Evolutionary conservation across 1,284 basidiomycete genomes (phyloP).

Genomic region (Grifola frondosa): DNA sequence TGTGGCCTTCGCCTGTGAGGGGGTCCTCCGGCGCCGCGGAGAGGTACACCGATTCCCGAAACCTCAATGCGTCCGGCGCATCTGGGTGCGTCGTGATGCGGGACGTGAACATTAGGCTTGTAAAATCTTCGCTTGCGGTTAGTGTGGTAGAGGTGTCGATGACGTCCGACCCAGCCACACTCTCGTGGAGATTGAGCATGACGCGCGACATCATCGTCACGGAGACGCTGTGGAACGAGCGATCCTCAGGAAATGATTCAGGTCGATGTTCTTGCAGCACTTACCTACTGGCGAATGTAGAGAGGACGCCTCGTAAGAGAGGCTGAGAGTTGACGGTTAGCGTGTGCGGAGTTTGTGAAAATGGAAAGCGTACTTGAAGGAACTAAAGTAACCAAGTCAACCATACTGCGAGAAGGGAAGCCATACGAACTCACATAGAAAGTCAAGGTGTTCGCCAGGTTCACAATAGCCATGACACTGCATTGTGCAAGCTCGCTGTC

Average conservation of each 20-base stretch:
- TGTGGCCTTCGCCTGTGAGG: slow-evolving; percentile 5
- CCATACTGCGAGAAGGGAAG: background rate
- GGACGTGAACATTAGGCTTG: slow-evolving; percentile 29
- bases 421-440: slow-evolving; percentile 32
- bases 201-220: slow-evolving; percentile 39
- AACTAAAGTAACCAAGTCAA: slow-evolving; percentile 4
- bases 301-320: slow-evolving; percentile 27
- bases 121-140: slow-evolving; percentile 19
- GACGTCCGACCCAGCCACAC: slow-evolving; percentile 8
- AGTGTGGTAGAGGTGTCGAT: slow-evolving; percentile 13
- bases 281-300: slow-evolving; percentile 30
- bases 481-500: too few species aligned
- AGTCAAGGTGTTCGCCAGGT: slow-evolving; percentile 31
- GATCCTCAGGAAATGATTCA: background rate
- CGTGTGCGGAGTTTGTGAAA: slow-evolving; percentile 1
- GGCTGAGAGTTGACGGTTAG: slow-evolving; percentile 19
- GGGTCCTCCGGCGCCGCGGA: slow-evolving; percentile 6
- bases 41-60: slow-evolving; percentile 15
- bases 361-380: slow-evolving; percentile 8
- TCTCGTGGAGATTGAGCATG: slow-evolving; percentile 36
- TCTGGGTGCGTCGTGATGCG: slow-evolving; percentile 13
- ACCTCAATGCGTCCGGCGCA: slow-evolving; percentile 4
- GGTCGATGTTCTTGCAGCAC: too few species aligned
- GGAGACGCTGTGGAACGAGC: slow-evolving; percentile 27
- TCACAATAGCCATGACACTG: slow-evolving; percentile 36